These are phyloP conservation scores for Linanthus parryae DNA, from an alignment of 148 eudicot species.

Conservation along the genomic window DNA sequence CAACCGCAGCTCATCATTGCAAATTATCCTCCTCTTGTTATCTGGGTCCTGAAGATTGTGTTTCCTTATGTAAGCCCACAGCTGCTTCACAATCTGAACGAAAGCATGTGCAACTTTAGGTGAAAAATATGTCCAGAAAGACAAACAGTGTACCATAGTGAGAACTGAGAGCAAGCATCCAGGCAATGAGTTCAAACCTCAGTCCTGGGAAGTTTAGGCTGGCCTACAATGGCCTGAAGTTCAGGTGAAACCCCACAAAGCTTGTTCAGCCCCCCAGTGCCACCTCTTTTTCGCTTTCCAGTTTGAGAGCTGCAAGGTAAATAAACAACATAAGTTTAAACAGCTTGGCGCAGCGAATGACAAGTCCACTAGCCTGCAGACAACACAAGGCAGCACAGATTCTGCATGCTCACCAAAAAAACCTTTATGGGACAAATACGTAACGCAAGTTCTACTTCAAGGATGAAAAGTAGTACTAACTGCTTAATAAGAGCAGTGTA, in stretches of 20 bases:
- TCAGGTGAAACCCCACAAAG: slow-evolving; percentile 82
- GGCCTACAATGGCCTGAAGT: slow-evolving; percentile 78
- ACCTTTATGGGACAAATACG: too few species aligned
- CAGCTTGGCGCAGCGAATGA: slow-evolving; percentile 1
- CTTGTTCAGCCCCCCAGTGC: slow-evolving; percentile 84
- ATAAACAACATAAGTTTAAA: not conserved
- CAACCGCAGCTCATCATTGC: slow-evolving; percentile 59
- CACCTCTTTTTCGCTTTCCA: slow-evolving; percentile 73
- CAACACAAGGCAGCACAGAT: too few species aligned
- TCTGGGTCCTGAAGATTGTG: slow-evolving; percentile 94
- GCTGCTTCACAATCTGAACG: slow-evolving; percentile 84
- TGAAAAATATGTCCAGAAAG: not conserved
- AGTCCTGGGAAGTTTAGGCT: slow-evolving; percentile 76
- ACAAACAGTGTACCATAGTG: slow-evolving; percentile 4
- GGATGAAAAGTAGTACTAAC: too few species aligned
- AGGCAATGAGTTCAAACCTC: slow-evolving; percentile 35
- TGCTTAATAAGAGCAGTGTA: too few species aligned
- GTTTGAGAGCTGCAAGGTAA: slow-evolving; percentile 42
- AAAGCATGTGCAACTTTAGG: slow-evolving; percentile 1
- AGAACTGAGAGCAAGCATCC: not conserved
- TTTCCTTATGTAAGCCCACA: slow-evolving; percentile 93
- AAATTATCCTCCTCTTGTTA: slow-evolving; percentile 77
- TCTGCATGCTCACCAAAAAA: too few species aligned
- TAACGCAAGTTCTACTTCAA: too few species aligned
- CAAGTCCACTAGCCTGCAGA: not conserved